Percentiles rank a stretch among this genome's conserved stretches.
These are phyloP conservation scores for Xylaria sp. DNA, from an alignment of 2,329 filamentous ascomycete species.

Conservation along the genomic window DNA sequence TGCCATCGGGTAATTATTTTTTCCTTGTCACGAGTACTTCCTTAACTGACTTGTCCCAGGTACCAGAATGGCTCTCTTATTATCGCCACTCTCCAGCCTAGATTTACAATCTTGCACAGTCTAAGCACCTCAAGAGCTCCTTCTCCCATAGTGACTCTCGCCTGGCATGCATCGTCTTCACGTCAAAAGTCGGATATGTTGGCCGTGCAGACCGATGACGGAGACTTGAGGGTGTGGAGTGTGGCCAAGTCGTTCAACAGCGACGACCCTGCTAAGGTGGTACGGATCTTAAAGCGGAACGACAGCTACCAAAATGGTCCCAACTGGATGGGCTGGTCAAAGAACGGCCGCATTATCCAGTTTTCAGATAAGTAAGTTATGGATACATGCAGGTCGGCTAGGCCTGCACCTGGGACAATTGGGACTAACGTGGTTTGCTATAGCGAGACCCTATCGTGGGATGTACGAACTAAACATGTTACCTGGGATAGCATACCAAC, in stretches of 20 bases:
- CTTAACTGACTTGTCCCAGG: constrained; percentile 58
- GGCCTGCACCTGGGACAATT: constrained; percentile 60
- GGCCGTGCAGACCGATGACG: constrained; percentile 89
- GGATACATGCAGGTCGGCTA: constrained; percentile 46
- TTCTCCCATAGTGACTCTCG: constrained; percentile 85
- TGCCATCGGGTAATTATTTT: constrained; percentile 81
- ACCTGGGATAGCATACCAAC: constrained; percentile 90
- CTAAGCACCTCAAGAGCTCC: constrained; percentile 85
- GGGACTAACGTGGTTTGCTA: constrained; percentile 48
- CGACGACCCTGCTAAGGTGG: constrained; percentile 84
- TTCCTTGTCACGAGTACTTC: constrained; percentile 16
- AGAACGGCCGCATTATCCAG: constrained; percentile 95
- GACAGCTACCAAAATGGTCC: constrained; percentile 79
- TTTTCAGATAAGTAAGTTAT: constrained; percentile 83
- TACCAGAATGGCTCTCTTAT: constrained; percentile 96
- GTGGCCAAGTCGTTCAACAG: constrained; percentile 81
- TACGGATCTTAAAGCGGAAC: constrained; percentile 83
- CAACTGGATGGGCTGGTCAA: constrained; percentile 99
- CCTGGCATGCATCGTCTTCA: constrained; percentile 96
- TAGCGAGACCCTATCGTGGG: constrained; percentile 93
- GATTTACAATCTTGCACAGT: constrained; percentile 94
- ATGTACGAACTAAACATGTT: constrained; percentile 97
- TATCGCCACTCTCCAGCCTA: constrained; percentile 87
- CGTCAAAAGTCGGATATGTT: constrained; percentile 99
- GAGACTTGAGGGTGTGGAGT: constrained; percentile 95